Conservation (phyloP, 2,329 filamentous ascomycete species). For the Capronia americana region DNA sequence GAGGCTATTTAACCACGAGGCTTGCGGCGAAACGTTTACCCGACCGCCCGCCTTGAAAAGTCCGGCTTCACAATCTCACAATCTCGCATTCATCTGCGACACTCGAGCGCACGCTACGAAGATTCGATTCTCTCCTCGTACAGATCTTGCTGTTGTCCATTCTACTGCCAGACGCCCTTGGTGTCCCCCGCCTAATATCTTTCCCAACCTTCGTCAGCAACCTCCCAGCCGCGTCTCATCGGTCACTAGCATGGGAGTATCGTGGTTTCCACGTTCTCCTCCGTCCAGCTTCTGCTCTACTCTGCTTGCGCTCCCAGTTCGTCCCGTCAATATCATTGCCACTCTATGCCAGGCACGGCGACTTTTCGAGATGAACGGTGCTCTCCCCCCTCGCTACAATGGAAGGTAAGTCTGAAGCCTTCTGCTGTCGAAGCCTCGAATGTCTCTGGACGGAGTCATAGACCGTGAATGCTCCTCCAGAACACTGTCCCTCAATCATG, state of each 20-base stretch:
- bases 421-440: constrained; percentile 60
- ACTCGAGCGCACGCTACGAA: background rate
- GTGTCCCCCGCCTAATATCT: constrained; percentile 12
- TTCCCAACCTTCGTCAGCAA: constrained; percentile 9
- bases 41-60: no score
- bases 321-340: constrained; percentile 78
- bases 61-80: background rate
- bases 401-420: background rate
- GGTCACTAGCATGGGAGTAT: constrained; percentile 66
- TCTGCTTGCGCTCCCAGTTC: constrained; percentile 77
- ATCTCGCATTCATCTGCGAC: background rate
- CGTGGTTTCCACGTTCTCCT: constrained; percentile 76
- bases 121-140: background rate
- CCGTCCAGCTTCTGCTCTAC: constrained; percentile 92
- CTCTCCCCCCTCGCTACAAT: constrained; percentile 69
- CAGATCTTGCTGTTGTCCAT: background rate
- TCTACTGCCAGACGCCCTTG: constrained; percentile 12
- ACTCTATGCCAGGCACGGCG: constrained; percentile 87
- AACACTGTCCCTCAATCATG: constrained; percentile 30
- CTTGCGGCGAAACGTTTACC: background rate
- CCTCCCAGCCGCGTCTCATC: background rate
- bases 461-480: constrained; percentile 72
- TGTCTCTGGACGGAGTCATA: constrained; percentile 61
- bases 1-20: background rate
- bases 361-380: constrained; percentile 86